Evolutionary conservation across 2,329 filamentous ascomycete genomes (phyloP).

Genomic region (Pseudogymnoascus sp.): DNA sequence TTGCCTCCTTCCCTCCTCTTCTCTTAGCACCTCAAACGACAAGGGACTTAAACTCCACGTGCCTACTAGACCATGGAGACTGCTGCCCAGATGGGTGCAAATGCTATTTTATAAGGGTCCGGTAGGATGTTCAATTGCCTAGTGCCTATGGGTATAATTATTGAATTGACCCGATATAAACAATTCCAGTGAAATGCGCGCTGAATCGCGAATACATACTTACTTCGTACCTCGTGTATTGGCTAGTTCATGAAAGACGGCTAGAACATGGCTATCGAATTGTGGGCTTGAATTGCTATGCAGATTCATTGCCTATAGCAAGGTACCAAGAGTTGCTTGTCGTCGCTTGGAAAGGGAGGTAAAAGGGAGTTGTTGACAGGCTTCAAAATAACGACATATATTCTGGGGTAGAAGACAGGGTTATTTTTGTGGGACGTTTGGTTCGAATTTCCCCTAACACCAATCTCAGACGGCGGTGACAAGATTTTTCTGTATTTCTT

Average conservation of each 20-base stretch:
- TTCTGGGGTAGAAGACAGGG: background rate
- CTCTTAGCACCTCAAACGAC: background rate
- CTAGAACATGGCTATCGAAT: background rate
- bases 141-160: background rate
- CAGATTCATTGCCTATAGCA: background rate
- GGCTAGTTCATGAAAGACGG: background rate
- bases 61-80: background rate
- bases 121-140: background rate
- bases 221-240: background rate
- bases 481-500: background rate
- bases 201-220: background rate
- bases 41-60: background rate
- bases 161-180: background rate
- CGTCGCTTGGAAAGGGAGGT: background rate
- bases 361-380: background rate
- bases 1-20: too few relatives aligned
- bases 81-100: background rate
- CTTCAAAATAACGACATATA: background rate
- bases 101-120: background rate
- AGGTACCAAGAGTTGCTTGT: background rate
- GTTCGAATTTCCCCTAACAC: background rate
- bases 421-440: background rate
- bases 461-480: background rate
- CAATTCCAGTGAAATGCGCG: background rate
- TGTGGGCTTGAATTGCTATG: background rate